Evolutionary conservation across 495 filamentous ascomycete genomes (phyloP), one percentile per base, ranked within the genome.

Genomic region (Haplographium delicatum): DNA sequence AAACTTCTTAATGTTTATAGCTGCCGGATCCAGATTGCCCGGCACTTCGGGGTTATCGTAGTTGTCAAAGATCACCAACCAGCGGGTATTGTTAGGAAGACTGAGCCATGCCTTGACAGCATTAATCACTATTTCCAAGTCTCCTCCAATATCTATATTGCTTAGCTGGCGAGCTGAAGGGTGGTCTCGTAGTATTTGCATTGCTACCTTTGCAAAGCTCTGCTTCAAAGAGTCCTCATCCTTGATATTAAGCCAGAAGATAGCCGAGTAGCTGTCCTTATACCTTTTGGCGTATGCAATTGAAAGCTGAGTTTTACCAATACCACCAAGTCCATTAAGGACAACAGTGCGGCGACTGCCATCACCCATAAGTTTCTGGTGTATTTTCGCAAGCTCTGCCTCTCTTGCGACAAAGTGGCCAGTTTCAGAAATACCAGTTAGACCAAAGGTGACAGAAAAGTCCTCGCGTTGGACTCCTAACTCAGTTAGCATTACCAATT

Each of bases 41-140:
- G 57, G 24, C 11, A 59, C n/a, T 31, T 63, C 70, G 31, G 31
- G 69, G 33, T 42, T 58, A 30, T 77, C 72, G 27, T 63, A 66
- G 47, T 73, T 78, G 44, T 77, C 71, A 37, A 73, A 47, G 39
- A 68, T 68, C 5, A 58, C 58, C 34, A 76, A 61, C 65, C 68
- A 74, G 46, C 62, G 62, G 54, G 43, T 70, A 48, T 40, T 69
- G 50, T 43, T 61, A 54, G 69, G 53, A 60, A 67, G 68, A 33
- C 55, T 39, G 3, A 71, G 66, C 69, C 68, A 70, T 18, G 40
- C 45, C 53, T 62, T 66, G 11, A 69, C 64, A 43, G 58, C 54
- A 28, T 55, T 33, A 25, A 64, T 44, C 33, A 58, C 47, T n/a
- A 60, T 46, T 39, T 66, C 59, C 2, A 61, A 51, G n/a, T 63